Base-by-base conservation (phyloP, 2,329 filamentous ascomycete species). In the Aureobasidium vineae region DNA sequence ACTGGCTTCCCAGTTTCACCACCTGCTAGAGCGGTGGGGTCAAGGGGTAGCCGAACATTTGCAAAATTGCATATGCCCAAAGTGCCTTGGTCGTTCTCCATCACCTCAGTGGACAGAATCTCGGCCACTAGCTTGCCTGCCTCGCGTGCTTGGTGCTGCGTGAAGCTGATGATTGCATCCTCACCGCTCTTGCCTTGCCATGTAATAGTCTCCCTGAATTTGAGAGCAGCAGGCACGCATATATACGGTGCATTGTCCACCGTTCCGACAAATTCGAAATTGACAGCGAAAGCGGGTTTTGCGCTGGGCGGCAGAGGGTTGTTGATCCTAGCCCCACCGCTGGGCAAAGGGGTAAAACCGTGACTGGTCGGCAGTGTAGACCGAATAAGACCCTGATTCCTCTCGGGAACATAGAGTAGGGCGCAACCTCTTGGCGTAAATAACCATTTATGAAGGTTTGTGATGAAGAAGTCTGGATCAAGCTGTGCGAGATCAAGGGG, bases 391-490 rank as follows among this genome's bases (percentile, higher is more conserved):
- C 81, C 79, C 75, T 97, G 94, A 76, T 96, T 92, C 26, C 89
- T 84, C 21, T 81, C 68, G 0, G 92, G 90, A 1, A 95, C 90
- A 77, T 96, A 90, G 70, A 97, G 85, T 4, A 95, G 80, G 2
- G 92, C 92, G 74, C 90, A 92, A 19, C 88, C 89, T 38, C 93
- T 87, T 0, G 93, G 94, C 0, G 86, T 85, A 73, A 86, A 88
- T 8, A 97, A 86, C 94, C 94, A 98, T 75, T 96, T 96, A 80
- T 96, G 91, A 71, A 88, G 91, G 76, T 97, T 97, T 65, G 84
- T 89, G 16, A 94, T 84, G 73, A 96, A 91, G 79, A 96, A 97
- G 76, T 97, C 93, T 0, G 92, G 88, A 69, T 92, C 85, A 2
- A 92, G 79, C 4, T 78, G 76, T 0, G 74, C 70, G 16, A 97